Conservation (phyloP, 768 basidiomycete genomes). For the Kwoniella sp. region DNA sequence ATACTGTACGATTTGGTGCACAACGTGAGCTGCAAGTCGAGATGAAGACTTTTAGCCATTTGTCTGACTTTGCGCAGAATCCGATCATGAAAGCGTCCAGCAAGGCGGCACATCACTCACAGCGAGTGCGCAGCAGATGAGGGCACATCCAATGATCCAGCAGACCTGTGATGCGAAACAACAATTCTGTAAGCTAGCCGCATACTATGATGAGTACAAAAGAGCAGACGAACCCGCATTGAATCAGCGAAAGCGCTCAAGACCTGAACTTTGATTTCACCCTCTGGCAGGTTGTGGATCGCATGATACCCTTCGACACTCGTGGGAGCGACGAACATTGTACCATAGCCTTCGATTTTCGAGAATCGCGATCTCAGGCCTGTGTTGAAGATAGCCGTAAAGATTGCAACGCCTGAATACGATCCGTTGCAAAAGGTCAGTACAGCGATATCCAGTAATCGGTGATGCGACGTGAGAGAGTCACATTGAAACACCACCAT, state of each 20-base stretch:
- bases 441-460: no score
- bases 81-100: no score
- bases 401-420: constrained; percentile 33
- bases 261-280: constrained; percentile 38
- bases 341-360: constrained; percentile 43
- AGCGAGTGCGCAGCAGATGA: constrained; percentile 30
- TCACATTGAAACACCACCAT: no score
- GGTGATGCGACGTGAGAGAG: no score
- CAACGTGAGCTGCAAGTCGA: constrained; percentile 33
- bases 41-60: background rate
- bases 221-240: constrained; percentile 40
- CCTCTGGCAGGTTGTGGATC: constrained; percentile 48
- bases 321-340: constrained; percentile 29
- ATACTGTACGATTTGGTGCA: constrained; percentile 45
- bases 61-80: no score
- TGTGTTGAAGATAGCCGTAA: constrained; percentile 43
- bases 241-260: constrained; percentile 50
- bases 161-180: constrained; percentile 32
- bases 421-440: no score
- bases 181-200: no score
- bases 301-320: constrained; percentile 37
- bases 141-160: constrained; percentile 40
- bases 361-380: constrained; percentile 39
- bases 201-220: no score
- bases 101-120: constrained; percentile 21